Base-by-base conservation (phyloP, 2,329 filamentous ascomycete species). In the Chaetomium strumarium region DNA sequence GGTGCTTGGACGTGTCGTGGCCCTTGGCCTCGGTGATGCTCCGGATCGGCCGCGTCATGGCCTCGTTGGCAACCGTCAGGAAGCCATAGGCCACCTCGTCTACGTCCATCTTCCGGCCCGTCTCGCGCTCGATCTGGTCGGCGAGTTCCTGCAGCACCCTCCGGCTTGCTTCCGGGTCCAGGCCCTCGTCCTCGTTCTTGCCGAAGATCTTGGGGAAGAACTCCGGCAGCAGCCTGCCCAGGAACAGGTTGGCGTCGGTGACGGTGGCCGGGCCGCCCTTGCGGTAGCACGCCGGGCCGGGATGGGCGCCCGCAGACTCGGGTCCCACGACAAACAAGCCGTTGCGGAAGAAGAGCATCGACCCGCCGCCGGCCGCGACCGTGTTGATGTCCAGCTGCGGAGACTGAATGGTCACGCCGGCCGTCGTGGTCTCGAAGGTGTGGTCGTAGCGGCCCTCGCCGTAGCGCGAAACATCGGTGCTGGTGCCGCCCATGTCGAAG, bases 171-270 rank as follows among this genome's bases (percentile, higher is more conserved):
- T 86, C 79, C 1, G 80, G 74, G 64, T 96, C 90, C 1, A 96
- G 71, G 0, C 84, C 84, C 66, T 93, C 81, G 52, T 96, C 78
- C 66, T 96, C 91, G 41, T 91, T 86, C 67, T 89, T 86, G 42
- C 92, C 92, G 62, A 97, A 96, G 54, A 97, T 96, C 67, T 91
- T 92, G 0, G 91, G 91, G 64, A 96, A 96, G 74, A 93, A 95
- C 56, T 95, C 88, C 0, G 91, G 91, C 1, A 96, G 71, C 4
- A 97, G 74, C 37, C 91, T 80, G 0, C 91, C 90, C 0, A 96
- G 80, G 62, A 89, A 89, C 6, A 96, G 69, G 61, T 96, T 96
- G 1, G 91, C 91, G 65, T 96, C 91, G 0, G 91, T 96, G n/a
- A 96, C 90, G 0, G 91, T 93, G 5, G 91, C 77, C 4, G 91